phyloP scores from a whole-genome alignment of 2,329 filamentous ascomycete species.

The Xylaria sp. region DNA sequence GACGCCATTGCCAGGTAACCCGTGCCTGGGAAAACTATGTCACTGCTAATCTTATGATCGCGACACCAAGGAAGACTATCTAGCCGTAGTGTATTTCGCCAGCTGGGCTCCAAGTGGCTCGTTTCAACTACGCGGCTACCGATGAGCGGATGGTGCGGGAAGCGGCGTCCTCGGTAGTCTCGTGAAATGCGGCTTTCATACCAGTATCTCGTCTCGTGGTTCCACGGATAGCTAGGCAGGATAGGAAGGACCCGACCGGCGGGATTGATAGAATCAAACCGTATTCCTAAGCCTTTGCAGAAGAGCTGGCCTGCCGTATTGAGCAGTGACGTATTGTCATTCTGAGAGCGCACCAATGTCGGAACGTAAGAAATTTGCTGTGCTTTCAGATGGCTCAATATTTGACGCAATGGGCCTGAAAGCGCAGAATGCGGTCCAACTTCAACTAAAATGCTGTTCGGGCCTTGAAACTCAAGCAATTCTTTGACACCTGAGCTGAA shows the following conservation, averaged over 20 bases:
- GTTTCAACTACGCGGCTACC: slow-evolving; percentile 41
- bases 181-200: slow-evolving; percentile 29
- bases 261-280: slow-evolving; percentile 22
- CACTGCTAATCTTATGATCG: slow-evolving; percentile 49
- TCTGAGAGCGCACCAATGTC: slow-evolving; percentile 21
- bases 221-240: slow-evolving; percentile 36
- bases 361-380: slow-evolving; percentile 20
- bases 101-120: slow-evolving; percentile 43
- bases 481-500: slow-evolving; percentile 28
- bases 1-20: slow-evolving; percentile 51
- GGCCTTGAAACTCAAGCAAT: slow-evolving; percentile 16
- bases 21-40: slow-evolving; percentile 50
- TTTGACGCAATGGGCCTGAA: slow-evolving; percentile 31
- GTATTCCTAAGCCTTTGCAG: slow-evolving; percentile 3
- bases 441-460: slow-evolving; percentile 29
- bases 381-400: slow-evolving; percentile 14
- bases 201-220: slow-evolving; percentile 31
- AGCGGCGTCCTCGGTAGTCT: slow-evolving; percentile 29
- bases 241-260: slow-evolving; percentile 21
- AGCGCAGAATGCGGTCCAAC: slow-evolving; percentile 37
- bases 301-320: slow-evolving; percentile 28
- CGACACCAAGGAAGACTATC: slow-evolving; percentile 50
- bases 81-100: slow-evolving; percentile 48
- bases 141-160: slow-evolving; percentile 38
- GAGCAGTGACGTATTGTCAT: slow-evolving; percentile 22